Conservation (phyloP, 2,329 filamentous ascomycete species). For the Penicillium digitatum region DNA sequence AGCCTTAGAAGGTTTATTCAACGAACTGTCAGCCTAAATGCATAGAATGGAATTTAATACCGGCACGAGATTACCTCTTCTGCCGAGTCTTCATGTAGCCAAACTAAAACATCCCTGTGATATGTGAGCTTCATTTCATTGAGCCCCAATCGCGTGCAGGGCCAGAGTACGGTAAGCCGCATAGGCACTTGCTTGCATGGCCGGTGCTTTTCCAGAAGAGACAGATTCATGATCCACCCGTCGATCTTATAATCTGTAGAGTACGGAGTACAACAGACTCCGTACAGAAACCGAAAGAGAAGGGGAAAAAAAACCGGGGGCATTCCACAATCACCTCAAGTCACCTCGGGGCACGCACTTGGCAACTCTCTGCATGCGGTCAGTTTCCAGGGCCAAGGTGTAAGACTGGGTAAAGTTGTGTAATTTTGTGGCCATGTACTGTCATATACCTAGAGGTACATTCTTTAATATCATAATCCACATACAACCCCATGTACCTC, state of each 20-base stretch:
- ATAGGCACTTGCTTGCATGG: conserved; percentile 6
- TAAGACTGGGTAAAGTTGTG: conserved; percentile 15
- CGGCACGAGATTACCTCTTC: neutral
- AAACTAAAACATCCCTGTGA: neutral
- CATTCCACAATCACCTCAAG: conserved; percentile 12
- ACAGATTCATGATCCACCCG: conserved; percentile 5
- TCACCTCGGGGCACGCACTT: conserved; percentile 24
- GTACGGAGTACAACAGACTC: neutral
- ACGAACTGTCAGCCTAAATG: neutral
- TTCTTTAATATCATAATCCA: neutral
- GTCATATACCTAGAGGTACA: conserved; percentile 24
- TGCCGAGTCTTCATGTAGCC: neutral
- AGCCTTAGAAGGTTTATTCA: neutral
- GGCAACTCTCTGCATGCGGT: conserved; percentile 23
- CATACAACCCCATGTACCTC: neutral
- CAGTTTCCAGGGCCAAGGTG: conserved; percentile 13
- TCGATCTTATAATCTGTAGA: neutral
- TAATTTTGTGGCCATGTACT: conserved; percentile 16
- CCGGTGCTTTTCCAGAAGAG: conserved; percentile 9
- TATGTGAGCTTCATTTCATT: neutral
- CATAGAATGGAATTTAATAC: neutral
- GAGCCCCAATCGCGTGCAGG: conserved; percentile 3
- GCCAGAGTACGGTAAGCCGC: conserved; percentile 5
- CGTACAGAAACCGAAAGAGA: neutral
- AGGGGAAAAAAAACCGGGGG: conserved; percentile 6